Evolutionary conservation across 1,139 yeast species (phyloP).

Genomic region (Pichiaceae sp.): DNA sequence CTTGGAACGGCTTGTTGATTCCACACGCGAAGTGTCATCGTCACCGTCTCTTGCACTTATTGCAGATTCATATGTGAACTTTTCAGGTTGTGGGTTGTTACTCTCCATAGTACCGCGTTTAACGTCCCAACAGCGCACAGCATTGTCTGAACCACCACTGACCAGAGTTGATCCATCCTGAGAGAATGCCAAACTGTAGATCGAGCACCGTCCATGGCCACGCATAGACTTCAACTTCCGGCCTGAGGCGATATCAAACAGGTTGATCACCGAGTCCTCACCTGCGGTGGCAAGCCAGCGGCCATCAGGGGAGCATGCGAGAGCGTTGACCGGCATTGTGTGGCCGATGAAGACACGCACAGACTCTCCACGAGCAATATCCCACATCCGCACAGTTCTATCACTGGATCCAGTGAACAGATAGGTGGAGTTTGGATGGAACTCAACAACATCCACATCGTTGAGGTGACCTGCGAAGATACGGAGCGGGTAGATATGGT

Average conservation of each 20-base stretch:
- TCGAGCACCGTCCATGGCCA: constrained; percentile 86
- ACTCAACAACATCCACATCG: constrained; percentile 91
- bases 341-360: constrained; percentile 95
- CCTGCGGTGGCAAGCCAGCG: constrained; percentile 95
- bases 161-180: constrained; percentile 84
- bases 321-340: constrained; percentile 74
- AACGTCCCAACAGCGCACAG: constrained; percentile 94
- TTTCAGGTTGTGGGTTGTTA: constrained; percentile 69
- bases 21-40: constrained; percentile 4
- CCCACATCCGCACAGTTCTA: constrained; percentile 98
- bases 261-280: constrained; percentile 69
- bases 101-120: constrained; percentile 76
- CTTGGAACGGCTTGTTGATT: constrained; percentile 9
- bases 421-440: constrained; percentile 94
- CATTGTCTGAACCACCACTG: constrained; percentile 88
- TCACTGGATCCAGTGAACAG: constrained; percentile 93
- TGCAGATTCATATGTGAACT: constrained; percentile 32
- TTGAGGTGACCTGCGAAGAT: constrained; percentile 96
- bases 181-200: constrained; percentile 79
- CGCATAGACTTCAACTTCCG: constrained; percentile 72
- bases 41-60: constrained; percentile 17
- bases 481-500: constrained; percentile 91
- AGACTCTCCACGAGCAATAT: constrained; percentile 77
- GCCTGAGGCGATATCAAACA: constrained; percentile 96
- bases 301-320: constrained; percentile 94